Base-by-base conservation (phyloP, 768 basidiomycete species). In the Candolleomyces efflorescens region DNA sequence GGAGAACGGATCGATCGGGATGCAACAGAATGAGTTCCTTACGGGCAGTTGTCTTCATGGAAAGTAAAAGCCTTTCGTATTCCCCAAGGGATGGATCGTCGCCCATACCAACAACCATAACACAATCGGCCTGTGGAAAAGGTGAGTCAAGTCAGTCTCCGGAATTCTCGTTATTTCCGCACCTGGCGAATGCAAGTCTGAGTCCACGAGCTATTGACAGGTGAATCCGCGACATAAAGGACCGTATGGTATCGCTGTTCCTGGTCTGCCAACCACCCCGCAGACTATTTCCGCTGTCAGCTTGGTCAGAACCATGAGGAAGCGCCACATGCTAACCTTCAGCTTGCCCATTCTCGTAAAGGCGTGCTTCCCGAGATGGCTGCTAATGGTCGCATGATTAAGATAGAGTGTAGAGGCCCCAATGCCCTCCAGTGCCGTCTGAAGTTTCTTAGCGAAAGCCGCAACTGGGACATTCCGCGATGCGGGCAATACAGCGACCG, bases 291-390 rank as follows among this genome's bases (percentile, higher is more conserved):
- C 59, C 36, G 20, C 2, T 5, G 41, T 55, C 48, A 56, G 46
- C 5, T 39, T 57, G 13, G 11, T 23, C 49, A 46, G 46, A 41
- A 44, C 46, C 15, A 1, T 50, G 53, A 39, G 7, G 23, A 37
- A n/a, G 37, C n/a, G 3, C 18, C 54, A 47, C 6, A 60, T 43
- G 83, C 89, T 85, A 36, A 92, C 90, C 77, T 98, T 99, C 43
- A 99, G 82, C 71, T 98, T 98, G 2, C 97, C 97, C 86, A 98
- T 97, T 51, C 90, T 77, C 37, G 92, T 92, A 71, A 98, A 99
- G 0, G 95, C 93, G 73, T 99, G 94, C 39, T 90, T 83, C 13
- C 97, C 97, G 4, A 98, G 84, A 64, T 97, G 93, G 52, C 83
- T 83, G 52, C 94, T 93, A 50, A 98, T 87, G 9, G 93, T 92